A percentile compares a stretch with the other conserved stretches of the same genome.
phyloP scores from a whole-genome alignment of 305 asterid species.

The Caryopteris hybrid region DNA sequence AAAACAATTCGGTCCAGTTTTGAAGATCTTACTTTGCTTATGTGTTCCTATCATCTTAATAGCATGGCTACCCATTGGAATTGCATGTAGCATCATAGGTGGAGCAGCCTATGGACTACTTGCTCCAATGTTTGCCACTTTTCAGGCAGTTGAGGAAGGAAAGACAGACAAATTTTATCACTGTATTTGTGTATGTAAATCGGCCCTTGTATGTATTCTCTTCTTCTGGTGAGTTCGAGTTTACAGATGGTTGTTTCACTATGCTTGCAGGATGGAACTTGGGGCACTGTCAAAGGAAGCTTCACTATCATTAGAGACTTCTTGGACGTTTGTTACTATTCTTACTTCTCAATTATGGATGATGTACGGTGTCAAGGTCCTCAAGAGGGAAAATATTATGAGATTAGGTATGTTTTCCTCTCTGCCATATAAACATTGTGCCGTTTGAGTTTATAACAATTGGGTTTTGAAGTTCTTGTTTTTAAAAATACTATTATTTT shows the following conservation, averaged over 20 bases:
- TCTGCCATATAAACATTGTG: background rate
- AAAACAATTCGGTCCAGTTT: conserved; percentile 65
- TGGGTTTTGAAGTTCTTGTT: background rate
- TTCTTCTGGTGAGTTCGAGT: background rate
- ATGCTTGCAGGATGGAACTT: conserved; percentile 79
- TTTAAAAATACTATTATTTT: background rate
- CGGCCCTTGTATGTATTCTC: background rate
- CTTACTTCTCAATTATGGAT: conserved; percentile 76
- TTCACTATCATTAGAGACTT: conserved; percentile 70
- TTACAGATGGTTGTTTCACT: background rate
- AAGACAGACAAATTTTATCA: conserved; percentile 57
- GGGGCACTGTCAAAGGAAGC: conserved; percentile 63
- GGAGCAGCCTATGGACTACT: conserved; percentile 82
- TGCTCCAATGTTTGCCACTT: conserved; percentile 81
- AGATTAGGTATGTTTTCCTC: conserved; percentile 52
- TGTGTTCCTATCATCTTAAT: conserved; percentile 39
- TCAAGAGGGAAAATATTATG: conserved; percentile 55
- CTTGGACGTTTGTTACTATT: conserved; percentile 60
- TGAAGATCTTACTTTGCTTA: conserved; percentile 60
- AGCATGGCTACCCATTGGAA: conserved; percentile 64
- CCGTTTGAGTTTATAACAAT: background rate
- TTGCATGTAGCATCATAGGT: conserved; percentile 44
- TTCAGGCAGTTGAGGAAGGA: conserved; percentile 77
- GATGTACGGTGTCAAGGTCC: conserved; percentile 57
- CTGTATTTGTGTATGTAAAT: conserved; percentile 53